Conservation (phyloP, 2,329 filamentous ascomycete species). For the Diaporthe caulivora region DNA sequence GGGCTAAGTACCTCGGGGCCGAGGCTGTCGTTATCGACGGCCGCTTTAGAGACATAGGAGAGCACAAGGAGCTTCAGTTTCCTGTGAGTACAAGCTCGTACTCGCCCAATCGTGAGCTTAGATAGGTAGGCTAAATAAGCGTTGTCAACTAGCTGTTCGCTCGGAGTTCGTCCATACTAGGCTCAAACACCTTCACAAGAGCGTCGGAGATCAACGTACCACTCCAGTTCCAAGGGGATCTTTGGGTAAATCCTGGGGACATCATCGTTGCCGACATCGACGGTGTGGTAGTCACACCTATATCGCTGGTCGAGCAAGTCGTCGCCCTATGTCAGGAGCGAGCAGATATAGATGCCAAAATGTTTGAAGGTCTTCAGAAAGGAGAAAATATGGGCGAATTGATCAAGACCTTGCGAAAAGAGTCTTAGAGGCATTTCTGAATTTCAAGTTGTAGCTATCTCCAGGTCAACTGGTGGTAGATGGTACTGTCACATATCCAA, state of each 20-base stretch:
- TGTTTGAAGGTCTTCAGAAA: not conserved
- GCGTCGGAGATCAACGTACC: constrained; percentile 11
- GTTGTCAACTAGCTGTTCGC: not conserved
- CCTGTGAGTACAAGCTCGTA: not conserved
- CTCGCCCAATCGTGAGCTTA: not conserved
- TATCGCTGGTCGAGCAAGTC: not conserved
- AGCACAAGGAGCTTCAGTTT: constrained; percentile 4
- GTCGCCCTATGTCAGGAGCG: constrained; percentile 4
- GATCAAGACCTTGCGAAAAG: constrained; percentile 1
- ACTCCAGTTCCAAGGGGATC: not conserved
- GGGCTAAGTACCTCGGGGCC: constrained; percentile 39
- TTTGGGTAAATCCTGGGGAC: constrained; percentile 1
- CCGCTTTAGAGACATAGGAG: not conserved
- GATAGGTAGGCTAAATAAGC: not conserved
- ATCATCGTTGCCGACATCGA: constrained; percentile 13
- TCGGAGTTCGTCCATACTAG: not conserved
- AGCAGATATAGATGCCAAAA: not conserved
- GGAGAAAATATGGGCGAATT: not conserved
- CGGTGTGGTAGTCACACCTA: not conserved
- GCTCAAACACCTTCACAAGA: constrained; percentile 1
- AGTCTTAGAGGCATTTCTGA: not conserved
- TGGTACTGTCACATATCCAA: not conserved
- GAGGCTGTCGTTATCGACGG: constrained; percentile 9
- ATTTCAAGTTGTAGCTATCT: not conserved
- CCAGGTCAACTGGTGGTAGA: not conserved